phyloP scores from a whole-genome alignment of 495 filamentous ascomycete species.

The Talaromyces adpressus region DNA sequence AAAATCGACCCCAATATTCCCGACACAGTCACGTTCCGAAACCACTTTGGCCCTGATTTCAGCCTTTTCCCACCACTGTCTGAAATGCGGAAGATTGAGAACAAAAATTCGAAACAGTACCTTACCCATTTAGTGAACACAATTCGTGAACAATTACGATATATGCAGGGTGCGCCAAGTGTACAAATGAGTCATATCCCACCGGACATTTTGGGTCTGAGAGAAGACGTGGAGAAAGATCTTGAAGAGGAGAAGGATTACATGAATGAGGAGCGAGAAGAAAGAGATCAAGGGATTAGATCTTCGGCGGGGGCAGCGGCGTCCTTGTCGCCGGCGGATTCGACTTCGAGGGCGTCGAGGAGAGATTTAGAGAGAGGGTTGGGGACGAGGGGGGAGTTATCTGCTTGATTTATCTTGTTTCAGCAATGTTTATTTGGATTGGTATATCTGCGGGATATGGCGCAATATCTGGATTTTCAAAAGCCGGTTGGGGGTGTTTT shows the following conservation, averaged over 20 bases:
- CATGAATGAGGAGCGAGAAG: constrained; percentile 45
- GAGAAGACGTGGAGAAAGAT: constrained; percentile 74
- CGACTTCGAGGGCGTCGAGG: constrained; percentile 19
- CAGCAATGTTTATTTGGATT: neutral
- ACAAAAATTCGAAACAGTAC: constrained; percentile 71
- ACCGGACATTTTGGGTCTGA: constrained; percentile 62
- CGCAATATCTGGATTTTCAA: neutral
- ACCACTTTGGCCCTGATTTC: constrained; percentile 73
- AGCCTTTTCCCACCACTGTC: constrained; percentile 71
- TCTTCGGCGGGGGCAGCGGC: constrained; percentile 31
- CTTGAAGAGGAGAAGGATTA: constrained; percentile 64
- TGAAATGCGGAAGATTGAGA: constrained; percentile 61
- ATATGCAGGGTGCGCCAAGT: constrained; percentile 76
- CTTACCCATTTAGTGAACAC: constrained; percentile 65
- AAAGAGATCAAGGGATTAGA: constrained; percentile 20
- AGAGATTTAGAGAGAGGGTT: constrained; percentile 36
- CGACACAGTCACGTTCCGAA: constrained; percentile 63
- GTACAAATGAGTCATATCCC: constrained; percentile 80
- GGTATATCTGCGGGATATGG: neutral
- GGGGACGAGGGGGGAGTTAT: constrained; percentile 36
- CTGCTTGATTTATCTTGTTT: constrained; percentile 15
- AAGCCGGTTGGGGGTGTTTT: neutral
- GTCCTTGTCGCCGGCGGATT: neutral
- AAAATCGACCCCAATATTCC: constrained; percentile 68
- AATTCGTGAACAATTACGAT: constrained; percentile 78